phyloP scores from a whole-genome alignment of 371 early-diverging fungal species.

The Apophysomyces trapeziformis region DNA sequence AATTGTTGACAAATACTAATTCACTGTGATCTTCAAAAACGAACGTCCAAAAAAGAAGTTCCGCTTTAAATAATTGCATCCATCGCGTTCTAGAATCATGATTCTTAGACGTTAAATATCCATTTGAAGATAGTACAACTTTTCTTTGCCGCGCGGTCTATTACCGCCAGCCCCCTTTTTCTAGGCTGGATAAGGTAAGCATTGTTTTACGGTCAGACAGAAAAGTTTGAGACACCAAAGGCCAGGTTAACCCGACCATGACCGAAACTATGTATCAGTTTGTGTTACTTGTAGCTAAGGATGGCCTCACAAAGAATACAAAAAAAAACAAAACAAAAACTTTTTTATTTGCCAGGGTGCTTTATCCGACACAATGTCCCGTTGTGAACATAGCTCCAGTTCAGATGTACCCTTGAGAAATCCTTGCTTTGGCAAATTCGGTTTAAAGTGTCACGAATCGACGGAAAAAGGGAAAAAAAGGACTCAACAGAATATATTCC shows the following conservation, averaged over 20 bases:
- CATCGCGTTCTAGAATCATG: too few species aligned
- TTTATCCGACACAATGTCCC: neutral
- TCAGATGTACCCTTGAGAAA: too few species aligned
- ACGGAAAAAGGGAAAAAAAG: too few species aligned
- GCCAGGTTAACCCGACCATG: neutral
- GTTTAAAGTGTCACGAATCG: conserved; percentile 1
- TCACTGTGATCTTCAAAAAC: too few species aligned
- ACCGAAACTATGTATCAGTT: conserved; percentile 7
- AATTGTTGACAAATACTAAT: too few species aligned
- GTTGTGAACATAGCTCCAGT: too few species aligned
- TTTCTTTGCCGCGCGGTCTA: too few species aligned
- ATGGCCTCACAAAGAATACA: neutral
- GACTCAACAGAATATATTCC: too few species aligned
- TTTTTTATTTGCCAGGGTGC: neutral
- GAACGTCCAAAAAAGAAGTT: too few species aligned
- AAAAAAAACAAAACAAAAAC: neutral
- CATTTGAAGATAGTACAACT: too few species aligned
- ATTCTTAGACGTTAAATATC: too few species aligned
- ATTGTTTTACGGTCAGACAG: neutral
- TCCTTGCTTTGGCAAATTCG: neutral
- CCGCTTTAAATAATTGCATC: too few species aligned
- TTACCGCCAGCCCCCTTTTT: neutral
- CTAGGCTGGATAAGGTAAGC: neutral
- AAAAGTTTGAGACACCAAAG: neutral
- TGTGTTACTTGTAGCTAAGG: neutral